Percentiles rank a stretch among this genome's conserved stretches.
phyloP scores from a whole-genome alignment of 192 early-diverging fungal genomes.

The Coemansia sp. region DNA sequence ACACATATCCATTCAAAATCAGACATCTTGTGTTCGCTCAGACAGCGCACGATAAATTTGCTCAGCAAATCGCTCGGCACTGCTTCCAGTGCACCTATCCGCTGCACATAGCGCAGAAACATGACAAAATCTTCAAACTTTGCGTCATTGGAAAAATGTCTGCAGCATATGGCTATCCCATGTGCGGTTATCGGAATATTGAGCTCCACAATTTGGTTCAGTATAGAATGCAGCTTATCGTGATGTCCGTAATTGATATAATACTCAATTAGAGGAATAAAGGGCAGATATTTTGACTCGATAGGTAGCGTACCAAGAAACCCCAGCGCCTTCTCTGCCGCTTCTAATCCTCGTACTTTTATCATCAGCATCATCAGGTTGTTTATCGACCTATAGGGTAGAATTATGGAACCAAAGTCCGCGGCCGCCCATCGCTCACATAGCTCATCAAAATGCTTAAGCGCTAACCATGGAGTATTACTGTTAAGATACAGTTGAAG shows the following conservation, averaged over 20 bases:
- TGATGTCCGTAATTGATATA: slow-evolving; percentile 20
- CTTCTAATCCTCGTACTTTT: slow-evolving; percentile 14
- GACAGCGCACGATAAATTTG: slow-evolving; percentile 15
- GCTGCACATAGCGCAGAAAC: slow-evolving; percentile 47
- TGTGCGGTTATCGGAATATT: slow-evolving; percentile 17
- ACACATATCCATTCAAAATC: slow-evolving; percentile 40
- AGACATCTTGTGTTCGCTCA: slow-evolving; percentile 14
- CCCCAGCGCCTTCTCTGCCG: slow-evolving; percentile 23
- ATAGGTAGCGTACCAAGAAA: slow-evolving; percentile 26
- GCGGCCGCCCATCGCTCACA: slow-evolving; percentile 8
- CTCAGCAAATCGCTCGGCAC: slow-evolving; percentile 21
- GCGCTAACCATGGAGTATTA: not conserved
- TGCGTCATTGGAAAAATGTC: slow-evolving; percentile 11
- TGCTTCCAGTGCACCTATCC: slow-evolving; percentile 7
- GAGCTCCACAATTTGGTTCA: slow-evolving; percentile 30
- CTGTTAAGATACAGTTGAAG: slow-evolving; percentile 15
- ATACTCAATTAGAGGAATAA: slow-evolving; percentile 33
- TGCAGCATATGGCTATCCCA: slow-evolving; percentile 25
- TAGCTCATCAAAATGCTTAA: slow-evolving; percentile 22
- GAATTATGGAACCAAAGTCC: slow-evolving; percentile 10
- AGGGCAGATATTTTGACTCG: slow-evolving; percentile 18
- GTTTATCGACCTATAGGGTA: slow-evolving; percentile 3
- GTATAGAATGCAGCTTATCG: slow-evolving; percentile 20
- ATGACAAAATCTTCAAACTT: slow-evolving; percentile 22
- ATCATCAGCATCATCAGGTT: slow-evolving; percentile 17